Conservation (phyloP, 2,329 filamentous ascomycete species). For the Aspergillus puulaauensis region DNA sequence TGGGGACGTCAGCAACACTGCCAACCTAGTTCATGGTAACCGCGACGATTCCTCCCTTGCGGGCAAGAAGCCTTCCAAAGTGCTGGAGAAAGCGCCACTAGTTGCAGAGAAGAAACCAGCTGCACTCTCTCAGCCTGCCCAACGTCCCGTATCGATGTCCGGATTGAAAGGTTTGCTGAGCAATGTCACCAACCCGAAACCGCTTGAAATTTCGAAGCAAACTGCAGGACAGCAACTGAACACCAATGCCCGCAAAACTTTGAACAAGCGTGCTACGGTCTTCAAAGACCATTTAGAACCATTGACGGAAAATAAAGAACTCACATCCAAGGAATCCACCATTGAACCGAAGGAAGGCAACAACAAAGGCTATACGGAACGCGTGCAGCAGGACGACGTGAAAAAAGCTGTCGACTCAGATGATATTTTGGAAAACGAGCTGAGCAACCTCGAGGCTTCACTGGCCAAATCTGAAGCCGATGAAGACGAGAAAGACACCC, state of each 20-base stretch:
- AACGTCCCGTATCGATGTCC: conserved; percentile 53
- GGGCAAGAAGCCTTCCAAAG: conserved; percentile 45
- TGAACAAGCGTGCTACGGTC: conserved; percentile 54
- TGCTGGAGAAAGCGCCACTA: conserved; percentile 29
- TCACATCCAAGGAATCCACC: conserved; percentile 31
- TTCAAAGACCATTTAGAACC: conserved; percentile 53
- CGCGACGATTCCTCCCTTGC: conserved; percentile 59
- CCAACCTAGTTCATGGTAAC: conserved; percentile 35
- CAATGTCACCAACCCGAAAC: conserved; percentile 32
- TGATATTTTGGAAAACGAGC: conserved; percentile 12
- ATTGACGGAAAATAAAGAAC: conserved; percentile 30
- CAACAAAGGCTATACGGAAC: conserved; percentile 15
- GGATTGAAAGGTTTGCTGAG: conserved; percentile 40
- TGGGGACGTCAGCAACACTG: conserved; percentile 76
- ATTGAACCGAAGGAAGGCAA: conserved; percentile 21
- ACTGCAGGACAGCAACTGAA: conserved; percentile 28
- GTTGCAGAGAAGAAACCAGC: conserved; percentile 45
- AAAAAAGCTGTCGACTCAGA: conserved; percentile 12
- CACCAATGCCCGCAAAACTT: conserved; percentile 47
- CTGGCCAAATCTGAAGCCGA: conserved; percentile 27
- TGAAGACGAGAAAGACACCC: conserved; percentile 26
- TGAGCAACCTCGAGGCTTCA: conserved; percentile 17
- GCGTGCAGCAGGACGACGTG: conserved; percentile 12
- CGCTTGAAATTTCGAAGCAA: conserved; percentile 33
- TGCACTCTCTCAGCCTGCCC: conserved; percentile 58